Evolutionary conservation across 345 rosid genomes (phyloP).

Genomic region (Turnera subulata): DNA sequence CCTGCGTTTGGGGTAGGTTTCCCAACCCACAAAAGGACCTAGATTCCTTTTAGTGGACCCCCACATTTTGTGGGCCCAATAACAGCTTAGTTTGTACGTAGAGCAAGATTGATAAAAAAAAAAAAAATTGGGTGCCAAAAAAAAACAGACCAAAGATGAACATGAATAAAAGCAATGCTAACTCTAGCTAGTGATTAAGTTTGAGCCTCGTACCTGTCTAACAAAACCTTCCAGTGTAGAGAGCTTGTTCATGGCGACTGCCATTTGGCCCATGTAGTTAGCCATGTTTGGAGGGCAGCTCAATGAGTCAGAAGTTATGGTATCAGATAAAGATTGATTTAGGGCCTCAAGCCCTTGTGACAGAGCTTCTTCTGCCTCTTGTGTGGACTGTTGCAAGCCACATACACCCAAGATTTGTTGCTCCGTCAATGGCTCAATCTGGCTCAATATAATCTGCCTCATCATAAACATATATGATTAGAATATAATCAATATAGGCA

Average conservation of each 20-base stretch:
- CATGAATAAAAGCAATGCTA: too few species aligned
- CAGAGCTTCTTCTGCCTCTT: constrained; percentile 86
- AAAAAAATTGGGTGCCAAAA: too few species aligned
- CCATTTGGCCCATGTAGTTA: constrained; percentile 97
- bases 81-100: too few species aligned
- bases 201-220: constrained; percentile 56
- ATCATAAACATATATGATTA: not conserved
- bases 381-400: constrained; percentile 85
- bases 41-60: constrained; percentile 21
- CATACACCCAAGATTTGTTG: constrained; percentile 86
- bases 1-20: constrained; percentile 29
- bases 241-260: constrained; percentile 91
- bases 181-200: too few species aligned
- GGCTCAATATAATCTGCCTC: constrained; percentile 56
- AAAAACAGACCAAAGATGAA: too few species aligned
- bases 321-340: constrained; percentile 78
- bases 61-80: constrained; percentile 6
- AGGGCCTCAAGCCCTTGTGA: constrained; percentile 84
- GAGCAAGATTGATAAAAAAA: too few species aligned
- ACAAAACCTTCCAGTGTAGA: constrained; percentile 82
- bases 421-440: constrained; percentile 83
- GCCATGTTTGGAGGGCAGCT: constrained; percentile 75
- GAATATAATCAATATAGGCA: not conserved
- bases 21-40: constrained; percentile 24
- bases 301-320: constrained; percentile 78